Evolutionary conservation across 2,329 filamentous ascomycete genomes (phyloP).

Genomic region (Dissoconium aciculare): DNA sequence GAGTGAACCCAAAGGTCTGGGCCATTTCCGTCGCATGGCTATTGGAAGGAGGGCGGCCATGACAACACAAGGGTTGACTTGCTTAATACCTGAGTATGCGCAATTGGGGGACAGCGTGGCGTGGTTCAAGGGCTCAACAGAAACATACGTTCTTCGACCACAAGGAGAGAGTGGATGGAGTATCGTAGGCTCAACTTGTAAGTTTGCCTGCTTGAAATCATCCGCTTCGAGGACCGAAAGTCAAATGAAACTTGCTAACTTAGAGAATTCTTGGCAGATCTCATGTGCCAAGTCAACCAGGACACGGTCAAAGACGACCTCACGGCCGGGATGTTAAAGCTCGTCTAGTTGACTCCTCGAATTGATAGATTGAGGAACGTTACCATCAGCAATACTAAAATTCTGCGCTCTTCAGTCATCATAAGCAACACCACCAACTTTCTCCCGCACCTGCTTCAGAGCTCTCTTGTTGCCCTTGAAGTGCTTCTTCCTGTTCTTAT

Average conservation of each 20-base stretch:
- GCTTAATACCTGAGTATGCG: neutral
- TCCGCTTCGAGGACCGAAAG: neutral
- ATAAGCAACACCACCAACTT: conserved; percentile 8
- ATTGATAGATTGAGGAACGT: too few relatives aligned
- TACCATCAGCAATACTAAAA: too few relatives aligned
- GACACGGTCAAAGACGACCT: neutral
- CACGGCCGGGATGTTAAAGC: neutral
- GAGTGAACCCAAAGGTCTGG: neutral
- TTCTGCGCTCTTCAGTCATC: conserved; percentile 11
- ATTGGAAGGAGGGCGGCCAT: neutral
- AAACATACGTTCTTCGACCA: conserved; percentile 1
- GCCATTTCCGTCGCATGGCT: neutral
- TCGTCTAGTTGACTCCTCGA: too few relatives aligned
- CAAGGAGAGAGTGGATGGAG: neutral
- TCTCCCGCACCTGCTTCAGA: conserved; percentile 17
- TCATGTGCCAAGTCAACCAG: neutral
- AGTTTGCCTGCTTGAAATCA: neutral
- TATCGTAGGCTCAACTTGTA: neutral
- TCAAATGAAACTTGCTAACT: neutral
- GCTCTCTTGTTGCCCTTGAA: conserved; percentile 61
- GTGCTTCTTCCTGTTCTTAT: conserved; percentile 70
- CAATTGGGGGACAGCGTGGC: neutral
- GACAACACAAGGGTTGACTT: neutral
- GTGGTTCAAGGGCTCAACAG: neutral
- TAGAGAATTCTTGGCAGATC: neutral